Conservation (phyloP, 2,329 filamentous ascomycete species). For the Helminthosporium solani region DNA sequence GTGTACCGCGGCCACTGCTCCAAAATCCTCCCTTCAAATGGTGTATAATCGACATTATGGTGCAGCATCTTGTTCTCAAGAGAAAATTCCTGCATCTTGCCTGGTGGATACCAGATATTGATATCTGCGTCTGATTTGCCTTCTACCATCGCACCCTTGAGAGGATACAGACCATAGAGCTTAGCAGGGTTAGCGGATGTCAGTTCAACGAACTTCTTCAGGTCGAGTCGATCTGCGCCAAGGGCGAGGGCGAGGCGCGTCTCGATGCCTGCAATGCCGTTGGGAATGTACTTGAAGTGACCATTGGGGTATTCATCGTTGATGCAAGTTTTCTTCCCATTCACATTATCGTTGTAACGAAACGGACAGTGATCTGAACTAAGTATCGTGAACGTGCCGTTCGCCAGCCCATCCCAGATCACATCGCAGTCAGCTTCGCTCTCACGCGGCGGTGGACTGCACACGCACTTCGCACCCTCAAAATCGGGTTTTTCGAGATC, state of each 20-base stretch:
- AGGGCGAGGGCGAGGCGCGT: constrained; percentile 55
- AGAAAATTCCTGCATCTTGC: constrained; percentile 44
- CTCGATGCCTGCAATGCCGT: constrained; percentile 60
- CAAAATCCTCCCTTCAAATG: constrained; percentile 59
- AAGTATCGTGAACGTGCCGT: constrained; percentile 56
- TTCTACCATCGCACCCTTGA: constrained; percentile 53
- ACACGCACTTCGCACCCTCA: constrained; percentile 58
- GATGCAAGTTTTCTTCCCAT: constrained; percentile 52
- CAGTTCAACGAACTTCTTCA: constrained; percentile 57
- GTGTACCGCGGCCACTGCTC: constrained; percentile 64
- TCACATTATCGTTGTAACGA: constrained; percentile 46
- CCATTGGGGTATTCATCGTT: constrained; percentile 46
- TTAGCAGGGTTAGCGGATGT: constrained; percentile 58
- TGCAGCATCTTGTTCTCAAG: constrained; percentile 58
- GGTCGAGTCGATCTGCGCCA: constrained; percentile 41
- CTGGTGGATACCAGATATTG: constrained; percentile 51
- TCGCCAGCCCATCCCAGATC: constrained; percentile 53
- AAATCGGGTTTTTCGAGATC: constrained; percentile 55
- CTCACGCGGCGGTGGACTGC: constrained; percentile 54
- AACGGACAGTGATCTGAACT: constrained; percentile 54
- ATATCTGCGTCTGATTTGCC: constrained; percentile 58
- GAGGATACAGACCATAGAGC: constrained; percentile 57
- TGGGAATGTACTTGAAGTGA: constrained; percentile 59
- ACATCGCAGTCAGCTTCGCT: constrained; percentile 50
- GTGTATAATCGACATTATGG: constrained; percentile 64